Evolutionary conservation across 495 filamentous ascomycete species (phyloP), one percentile per base, ranked within the genome.

Genomic region (Lasiosphaeria miniovina): DNA sequence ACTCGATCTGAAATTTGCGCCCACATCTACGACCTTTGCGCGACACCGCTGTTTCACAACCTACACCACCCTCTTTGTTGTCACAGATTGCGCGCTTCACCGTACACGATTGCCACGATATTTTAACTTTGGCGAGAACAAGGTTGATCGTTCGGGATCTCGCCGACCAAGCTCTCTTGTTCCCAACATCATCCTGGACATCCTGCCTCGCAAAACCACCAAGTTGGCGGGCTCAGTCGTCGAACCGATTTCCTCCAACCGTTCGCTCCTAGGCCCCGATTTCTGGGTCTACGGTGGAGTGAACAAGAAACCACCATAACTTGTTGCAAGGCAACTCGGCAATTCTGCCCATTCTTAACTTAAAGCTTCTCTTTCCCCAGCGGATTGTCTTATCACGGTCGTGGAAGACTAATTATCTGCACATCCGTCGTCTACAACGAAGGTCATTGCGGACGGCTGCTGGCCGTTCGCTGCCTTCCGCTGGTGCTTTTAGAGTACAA

Each of bases 231-330:
- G 89, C 80, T 82, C 86, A 84, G 86, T 77, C 76, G 82, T 80
- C 74, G 75, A 80, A 73, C 76, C 85, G 81, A 88, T 90, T 76
- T 90, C 90, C 71, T 90, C 90, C 82, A 79, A 88, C 70, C 89
- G 90, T 83, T 93, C 93, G 82, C 90, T 96, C 75, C 88, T 95
- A 68, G 91, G 91, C 81, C 93, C 94, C 73, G 84, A 86, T 68
- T 83, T 85, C 78, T 87, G 92, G 91, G 89, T 90, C 83, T 93
- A 94, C 78, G 84, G 86, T 82, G 92, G 94, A 87, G 91, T 89
- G 82, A 89, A 93, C 81, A 94, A 91, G 81, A 93, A 94, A 82
- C 94, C 94, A 71, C 94, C 94, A 81, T 98, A 98, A 97, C 77
- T 93, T 77, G 81, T 69, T 77, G 78, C 50, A 10, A 36, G 35